Base-by-base conservation (phyloP, 805 yeast species). In the Pichia insulana region DNA sequence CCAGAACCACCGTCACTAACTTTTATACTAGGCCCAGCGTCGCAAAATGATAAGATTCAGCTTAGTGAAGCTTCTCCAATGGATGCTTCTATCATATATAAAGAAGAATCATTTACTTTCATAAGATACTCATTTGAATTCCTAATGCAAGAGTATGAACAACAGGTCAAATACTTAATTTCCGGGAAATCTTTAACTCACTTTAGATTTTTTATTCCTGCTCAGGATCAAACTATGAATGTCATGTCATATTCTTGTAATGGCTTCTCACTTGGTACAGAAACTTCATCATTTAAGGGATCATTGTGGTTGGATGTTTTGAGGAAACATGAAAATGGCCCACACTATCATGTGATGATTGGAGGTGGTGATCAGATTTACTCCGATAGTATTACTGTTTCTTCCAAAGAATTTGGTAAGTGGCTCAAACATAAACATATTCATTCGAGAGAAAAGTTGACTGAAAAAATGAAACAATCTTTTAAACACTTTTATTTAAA, bases 291-390 rank as follows among this genome's bases (percentile, higher is more conserved):
- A 5, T 92, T 78, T 63, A 76, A 78, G 45, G 85, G 89, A 8
- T 80, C 85, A 2, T 62, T 92, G 49, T 90, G 97, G 97, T 70
- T 67, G 32, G 97, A 92, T 56, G 94, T 90, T 3, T 53, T 89
- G 51, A 67, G 71, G 22, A 75, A 76, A 46, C 96, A 90, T 56
- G 59, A 66, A 7, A 66, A 70, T 32, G 32, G 42, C 6, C 34
- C 37, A 26, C 75, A 74, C 32, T 86, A 86, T 62, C 96, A 90
- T 59, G 97, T 87, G 4, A 89, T 90, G 95, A 67, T 92, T 25
- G 97, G 97, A 25, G 97, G 97, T 40, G 98, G 98, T 27, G 98
- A 90, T 63, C 98, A 90, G 64, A 73, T 90, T 39, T 90, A 90
- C 59, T 78, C 89, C 40, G 98, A 90, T 62, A 70, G 86, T 1